Evolutionary conservation across 1,284 basidiomycete genomes (phyloP).

Genomic region (Malassezia furfur): DNA sequence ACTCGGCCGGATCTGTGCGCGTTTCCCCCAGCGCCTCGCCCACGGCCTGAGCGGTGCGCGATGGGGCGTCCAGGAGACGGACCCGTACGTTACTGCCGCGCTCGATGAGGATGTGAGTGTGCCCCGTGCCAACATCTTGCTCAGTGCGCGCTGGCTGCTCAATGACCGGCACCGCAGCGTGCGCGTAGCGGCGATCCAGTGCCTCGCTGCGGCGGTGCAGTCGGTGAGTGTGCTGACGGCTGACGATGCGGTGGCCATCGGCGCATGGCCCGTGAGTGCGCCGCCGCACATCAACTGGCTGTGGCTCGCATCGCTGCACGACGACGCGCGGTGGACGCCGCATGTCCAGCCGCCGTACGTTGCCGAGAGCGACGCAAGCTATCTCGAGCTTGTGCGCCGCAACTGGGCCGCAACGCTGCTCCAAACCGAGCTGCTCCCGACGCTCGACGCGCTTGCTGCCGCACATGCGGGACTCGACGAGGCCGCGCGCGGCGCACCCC

Average conservation of each 20-base stretch:
- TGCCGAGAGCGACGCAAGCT: slow-evolving; percentile 8
- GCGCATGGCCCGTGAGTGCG: background rate
- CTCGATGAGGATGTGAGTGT: slow-evolving; percentile 1
- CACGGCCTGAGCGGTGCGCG: background rate
- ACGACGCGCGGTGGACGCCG: background rate
- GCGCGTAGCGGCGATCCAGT: slow-evolving; percentile 25
- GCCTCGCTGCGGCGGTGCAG: slow-evolving; percentile 18
- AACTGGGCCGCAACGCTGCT: slow-evolving; percentile 11
- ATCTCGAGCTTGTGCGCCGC: slow-evolving; percentile 13
- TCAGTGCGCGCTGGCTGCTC: slow-evolving; percentile 28
- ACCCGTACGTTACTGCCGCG: background rate
- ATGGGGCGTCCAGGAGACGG: background rate
- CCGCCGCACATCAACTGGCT: slow-evolving; percentile 17
- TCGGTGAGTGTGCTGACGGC: slow-evolving; percentile 10
- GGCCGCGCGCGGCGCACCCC: background rate
- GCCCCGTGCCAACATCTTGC: slow-evolving; percentile 17
- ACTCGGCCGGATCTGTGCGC: slow-evolving; percentile 55
- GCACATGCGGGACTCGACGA: background rate
- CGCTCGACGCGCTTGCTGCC: slow-evolving; percentile 4
- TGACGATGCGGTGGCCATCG: background rate
- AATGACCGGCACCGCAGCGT: slow-evolving; percentile 33
- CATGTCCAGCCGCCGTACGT: background rate
- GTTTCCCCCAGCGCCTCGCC: slow-evolving; percentile 9
- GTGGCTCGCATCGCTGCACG: slow-evolving; percentile 1
- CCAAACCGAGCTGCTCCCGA: background rate